These are phyloP conservation scores for Blakeslea trispora DNA, from an alignment of 371 early-diverging fungal species.

Conservation along the genomic window DNA sequence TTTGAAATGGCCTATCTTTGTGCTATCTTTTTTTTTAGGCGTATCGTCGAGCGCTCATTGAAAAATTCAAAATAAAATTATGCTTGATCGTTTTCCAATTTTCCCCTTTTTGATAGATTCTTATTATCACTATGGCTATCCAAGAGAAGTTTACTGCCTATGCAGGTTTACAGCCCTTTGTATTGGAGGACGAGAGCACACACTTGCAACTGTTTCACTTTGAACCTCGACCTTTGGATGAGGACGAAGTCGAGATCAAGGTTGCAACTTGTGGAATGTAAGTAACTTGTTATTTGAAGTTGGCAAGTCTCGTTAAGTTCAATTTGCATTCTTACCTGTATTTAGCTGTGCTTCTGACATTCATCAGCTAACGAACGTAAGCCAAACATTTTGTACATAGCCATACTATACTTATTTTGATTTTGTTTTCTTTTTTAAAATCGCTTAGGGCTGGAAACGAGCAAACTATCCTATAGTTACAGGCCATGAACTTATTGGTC, in stretches of 20 bases:
- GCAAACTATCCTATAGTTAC: constrained; percentile 61
- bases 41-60: no score
- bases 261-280: constrained; percentile 65
- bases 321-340: no score
- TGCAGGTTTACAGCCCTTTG: constrained; percentile 38
- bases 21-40: no score
- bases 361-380: constrained; percentile 41
- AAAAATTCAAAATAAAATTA: no score
- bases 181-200: constrained; percentile 22
- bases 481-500: constrained; percentile 81
- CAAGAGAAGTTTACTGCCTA: constrained; percentile 36
- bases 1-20: no score
- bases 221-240: constrained; percentile 39
- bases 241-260: constrained; percentile 61
- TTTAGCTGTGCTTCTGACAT: constrained; percentile 57
- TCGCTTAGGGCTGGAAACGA: constrained; percentile 43
- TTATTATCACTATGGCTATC: neutral
- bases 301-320: no score
- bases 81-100: no score
- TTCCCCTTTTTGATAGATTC: no score
- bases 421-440: constrained; percentile 46
- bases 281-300: neutral
- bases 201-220: constrained; percentile 44
- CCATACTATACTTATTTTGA: neutral
- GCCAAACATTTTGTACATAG: no score